Conservation (phyloP, 352 stramenopile species). For the Pythium sp. region DNA sequence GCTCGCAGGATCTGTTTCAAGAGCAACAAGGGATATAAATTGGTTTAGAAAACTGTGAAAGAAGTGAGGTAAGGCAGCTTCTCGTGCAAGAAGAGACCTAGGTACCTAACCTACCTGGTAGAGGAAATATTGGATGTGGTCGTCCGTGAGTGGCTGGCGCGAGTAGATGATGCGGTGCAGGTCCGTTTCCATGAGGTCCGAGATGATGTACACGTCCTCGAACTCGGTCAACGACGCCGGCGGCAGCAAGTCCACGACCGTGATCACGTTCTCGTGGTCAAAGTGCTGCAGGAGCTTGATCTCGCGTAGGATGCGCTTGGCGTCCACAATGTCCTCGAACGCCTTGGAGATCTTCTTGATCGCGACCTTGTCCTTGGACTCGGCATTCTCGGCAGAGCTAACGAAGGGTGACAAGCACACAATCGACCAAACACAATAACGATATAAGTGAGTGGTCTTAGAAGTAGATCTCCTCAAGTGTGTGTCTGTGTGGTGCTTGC, state of each 20-base stretch:
- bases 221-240: constrained; percentile 92
- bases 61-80: not conserved
- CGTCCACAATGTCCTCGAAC: constrained; percentile 98
- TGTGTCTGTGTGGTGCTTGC: no score
- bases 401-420: no score
- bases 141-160: constrained; percentile 88
- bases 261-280: constrained; percentile 95
- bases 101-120: constrained; percentile 62
- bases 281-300: constrained; percentile 94
- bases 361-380: constrained; percentile 83
- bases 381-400: constrained; percentile 65
- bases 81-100: not conserved
- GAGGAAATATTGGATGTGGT: constrained; percentile 93
- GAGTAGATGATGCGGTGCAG: constrained; percentile 98
- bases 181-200: constrained; percentile 98
- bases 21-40: not conserved
- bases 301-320: constrained; percentile 98
- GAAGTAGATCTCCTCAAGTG: no score
- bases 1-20: constrained; percentile 90
- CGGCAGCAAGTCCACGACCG: constrained; percentile 94
- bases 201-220: constrained; percentile 98
- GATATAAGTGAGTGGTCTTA: no score
- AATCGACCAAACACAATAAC: no score
- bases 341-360: constrained; percentile 89
- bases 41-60: not conserved